Base-by-base conservation (phyloP, 805 yeast species). In the Lachancea mirantina region DNA sequence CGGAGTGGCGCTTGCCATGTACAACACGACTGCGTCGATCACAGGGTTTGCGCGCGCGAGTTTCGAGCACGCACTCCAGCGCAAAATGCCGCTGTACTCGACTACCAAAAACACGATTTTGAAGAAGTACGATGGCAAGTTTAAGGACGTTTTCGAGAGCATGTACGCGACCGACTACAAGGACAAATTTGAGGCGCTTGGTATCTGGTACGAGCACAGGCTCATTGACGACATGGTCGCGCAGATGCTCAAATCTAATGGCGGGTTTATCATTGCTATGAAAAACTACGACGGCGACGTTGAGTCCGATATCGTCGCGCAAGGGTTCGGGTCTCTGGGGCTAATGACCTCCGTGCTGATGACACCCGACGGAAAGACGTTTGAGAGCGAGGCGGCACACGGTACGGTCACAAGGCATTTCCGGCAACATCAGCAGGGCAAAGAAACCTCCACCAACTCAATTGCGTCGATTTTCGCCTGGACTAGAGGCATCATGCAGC, bases 211-310 rank as follows among this genome's bases (percentile, higher is more conserved):
- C 62, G 96, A 89, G 66, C 97, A 89, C 67, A 77, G 97, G 51
- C 70, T 89, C 48, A 89, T 89, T 47, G 97, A 89, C 63, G 97
- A 89, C 59, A 89, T 89, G 97, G 97, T 89, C 31, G 97, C 97
- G 14, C 96, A 89, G 68, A 88, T 89, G 96, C 68, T 89, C 59
- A 89, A 89, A 68, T 84, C 96, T 28, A 77, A 74, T 55, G 97
- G 97, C 52, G 96, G 97, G 5, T 89, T 70, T 61, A 81, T 89
- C 50, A 84, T 89, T 63, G 97, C 97, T 29, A 75, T 89, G 81
- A 89, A 89, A 70, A 89, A 89, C 68, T 89, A 89, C 64, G 97
- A 89, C 60, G 97, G 97, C 61, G 97, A 89, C 59, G 97, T 89
- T 36, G 88, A 87, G 65, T 80, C 94, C 10, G 97, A 89, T 61